phyloP scores from a whole-genome alignment of 139 green algal genomes.

The Mesostigma viride region DNA sequence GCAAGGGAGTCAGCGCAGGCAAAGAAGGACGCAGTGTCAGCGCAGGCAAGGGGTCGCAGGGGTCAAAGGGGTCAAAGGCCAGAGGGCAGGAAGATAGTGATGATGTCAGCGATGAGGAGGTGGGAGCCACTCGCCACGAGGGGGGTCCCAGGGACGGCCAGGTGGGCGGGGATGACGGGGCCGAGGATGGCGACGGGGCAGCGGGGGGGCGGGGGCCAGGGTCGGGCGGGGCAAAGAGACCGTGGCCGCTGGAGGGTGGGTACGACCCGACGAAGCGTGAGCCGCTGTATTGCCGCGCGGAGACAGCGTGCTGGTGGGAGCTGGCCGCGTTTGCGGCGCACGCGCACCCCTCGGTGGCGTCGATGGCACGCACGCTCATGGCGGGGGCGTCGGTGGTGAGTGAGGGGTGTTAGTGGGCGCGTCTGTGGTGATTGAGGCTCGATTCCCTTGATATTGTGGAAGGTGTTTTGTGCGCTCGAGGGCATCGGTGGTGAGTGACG shows the following conservation, averaged over 20 bases:
- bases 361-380: conserved; percentile 75
- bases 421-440: neutral
- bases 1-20: too few species aligned
- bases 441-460: neutral
- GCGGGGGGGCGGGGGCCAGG: too few species aligned
- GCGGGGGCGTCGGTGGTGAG: conserved; percentile 51
- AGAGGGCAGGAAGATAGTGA: too few species aligned
- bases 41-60: too few species aligned
- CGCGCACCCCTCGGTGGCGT: conserved; percentile 71
- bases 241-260: conserved; percentile 35
- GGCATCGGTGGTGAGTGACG: neutral
- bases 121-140: neutral
- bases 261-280: conserved; percentile 82
- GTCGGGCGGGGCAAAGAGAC: neutral
- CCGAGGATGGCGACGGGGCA: too few species aligned
- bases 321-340: conserved; percentile 63
- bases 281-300: conserved; percentile 47
- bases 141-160: neutral
- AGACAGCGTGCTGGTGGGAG: conserved; percentile 79
- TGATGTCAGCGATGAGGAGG: conserved; percentile 9
- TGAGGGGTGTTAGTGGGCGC: too few species aligned
- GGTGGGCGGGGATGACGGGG: neutral
- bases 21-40: too few species aligned
- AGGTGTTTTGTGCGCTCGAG: neutral
- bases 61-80: too few species aligned